These are phyloP conservation scores for Colletotrichum godetiae DNA, from an alignment of 2,329 filamentous ascomycete species.

Conservation along the genomic window DNA sequence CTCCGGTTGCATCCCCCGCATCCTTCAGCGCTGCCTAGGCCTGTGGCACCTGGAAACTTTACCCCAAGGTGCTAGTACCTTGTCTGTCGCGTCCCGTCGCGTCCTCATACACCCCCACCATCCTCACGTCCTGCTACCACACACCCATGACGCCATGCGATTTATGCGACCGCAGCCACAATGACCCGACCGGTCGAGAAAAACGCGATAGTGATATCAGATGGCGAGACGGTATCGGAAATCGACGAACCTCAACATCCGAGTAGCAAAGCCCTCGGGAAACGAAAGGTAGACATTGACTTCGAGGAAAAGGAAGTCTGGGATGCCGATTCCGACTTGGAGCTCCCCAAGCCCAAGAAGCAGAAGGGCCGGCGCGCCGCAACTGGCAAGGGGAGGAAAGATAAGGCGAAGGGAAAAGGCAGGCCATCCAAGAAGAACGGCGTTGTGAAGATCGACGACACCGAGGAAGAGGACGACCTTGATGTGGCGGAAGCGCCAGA, in stretches of 20 bases:
- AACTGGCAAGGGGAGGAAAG: conserved; percentile 53
- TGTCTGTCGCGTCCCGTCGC: conserved; percentile 18
- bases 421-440: conserved; percentile 40
- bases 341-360: conserved; percentile 74
- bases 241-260: background rate
- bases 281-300: conserved; percentile 51
- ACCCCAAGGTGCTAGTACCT: background rate
- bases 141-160: background rate
- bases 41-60: background rate
- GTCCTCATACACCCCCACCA: conserved; percentile 2
- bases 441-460: conserved; percentile 41
- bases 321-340: conserved; percentile 70
- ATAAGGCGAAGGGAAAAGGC: conserved; percentile 43
- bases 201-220: conserved; percentile 16
- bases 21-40: background rate
- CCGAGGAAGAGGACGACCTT: conserved; percentile 53
- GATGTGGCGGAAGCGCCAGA: conserved; percentile 74
- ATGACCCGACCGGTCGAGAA: conserved; percentile 7
- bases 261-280: conserved; percentile 38
- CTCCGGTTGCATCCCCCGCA: background rate
- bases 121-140: background rate
- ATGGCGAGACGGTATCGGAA: conserved; percentile 16
- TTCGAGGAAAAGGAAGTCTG: conserved; percentile 60
- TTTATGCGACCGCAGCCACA: background rate
- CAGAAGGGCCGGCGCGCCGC: conserved; percentile 57